phyloP scores from a whole-genome alignment of 768 basidiomycete genomes.

The Tremella mesenterica region DNA sequence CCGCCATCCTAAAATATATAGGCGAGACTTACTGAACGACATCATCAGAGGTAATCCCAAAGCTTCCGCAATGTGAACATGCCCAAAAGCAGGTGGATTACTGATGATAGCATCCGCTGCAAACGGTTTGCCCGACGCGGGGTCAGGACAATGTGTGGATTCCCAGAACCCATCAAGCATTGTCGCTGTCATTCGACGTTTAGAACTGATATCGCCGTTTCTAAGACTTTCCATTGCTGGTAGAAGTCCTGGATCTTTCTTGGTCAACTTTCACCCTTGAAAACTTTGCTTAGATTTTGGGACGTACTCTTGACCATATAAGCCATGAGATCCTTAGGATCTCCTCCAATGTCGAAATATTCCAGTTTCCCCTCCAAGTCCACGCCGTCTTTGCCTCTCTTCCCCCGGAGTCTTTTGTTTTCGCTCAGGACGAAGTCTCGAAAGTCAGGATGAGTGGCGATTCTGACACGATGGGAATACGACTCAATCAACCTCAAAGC shows the following conservation, averaged over 20 bases:
- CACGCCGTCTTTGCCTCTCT: conserved; percentile 12
- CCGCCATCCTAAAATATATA: neutral
- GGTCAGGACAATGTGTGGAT: conserved; percentile 51
- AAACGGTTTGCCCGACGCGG: conserved; percentile 49
- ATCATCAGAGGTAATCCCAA: conserved; percentile 54
- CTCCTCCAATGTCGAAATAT: conserved; percentile 57
- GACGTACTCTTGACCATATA: conserved; percentile 63
- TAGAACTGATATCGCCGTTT: conserved; percentile 57
- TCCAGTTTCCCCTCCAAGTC: conserved; percentile 47
- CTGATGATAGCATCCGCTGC: conserved; percentile 60
- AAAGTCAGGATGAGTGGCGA: conserved; percentile 59
- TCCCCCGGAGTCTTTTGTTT: conserved; percentile 37
- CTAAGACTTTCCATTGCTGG: conserved; percentile 55
- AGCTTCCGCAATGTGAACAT: conserved; percentile 60
- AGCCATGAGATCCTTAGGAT: conserved; percentile 60
- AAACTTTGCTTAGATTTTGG: too few species aligned
- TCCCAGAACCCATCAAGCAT: conserved; percentile 59
- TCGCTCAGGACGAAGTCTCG: conserved; percentile 51
- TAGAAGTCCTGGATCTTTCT: conserved; percentile 56
- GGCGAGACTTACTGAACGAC: conserved; percentile 48
- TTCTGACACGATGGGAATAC: conserved; percentile 55
- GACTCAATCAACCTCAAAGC: conserved; percentile 49
- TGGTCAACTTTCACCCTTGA: neutral
- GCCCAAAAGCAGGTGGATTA: conserved; percentile 61
- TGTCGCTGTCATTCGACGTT: conserved; percentile 55